Evolutionary conservation across 2,329 filamentous ascomycete species (phyloP).

Genomic region (Davidsoniella neocaledoniae): DNA sequence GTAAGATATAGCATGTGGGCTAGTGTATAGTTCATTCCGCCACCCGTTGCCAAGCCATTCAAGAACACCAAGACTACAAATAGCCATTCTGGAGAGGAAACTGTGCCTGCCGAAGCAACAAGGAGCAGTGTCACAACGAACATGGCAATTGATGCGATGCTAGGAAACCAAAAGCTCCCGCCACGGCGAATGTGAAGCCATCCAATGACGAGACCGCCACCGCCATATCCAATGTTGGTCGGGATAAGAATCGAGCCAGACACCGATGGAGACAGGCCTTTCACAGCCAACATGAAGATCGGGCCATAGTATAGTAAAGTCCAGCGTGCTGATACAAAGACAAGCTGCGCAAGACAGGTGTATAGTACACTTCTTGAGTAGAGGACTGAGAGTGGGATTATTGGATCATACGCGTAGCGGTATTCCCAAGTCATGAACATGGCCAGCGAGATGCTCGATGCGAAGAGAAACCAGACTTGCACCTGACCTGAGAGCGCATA

Average conservation of each 20-base stretch:
- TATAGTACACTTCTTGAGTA: constrained; percentile 53
- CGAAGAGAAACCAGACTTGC: constrained; percentile 37
- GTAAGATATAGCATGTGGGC: constrained; percentile 65
- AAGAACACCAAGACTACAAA: constrained; percentile 47
- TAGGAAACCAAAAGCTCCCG: constrained; percentile 56
- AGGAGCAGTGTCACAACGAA: constrained; percentile 44
- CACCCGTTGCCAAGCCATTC: constrained; percentile 59
- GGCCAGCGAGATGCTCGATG: constrained; percentile 35
- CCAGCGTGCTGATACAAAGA: constrained; percentile 71
- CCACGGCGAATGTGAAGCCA: constrained; percentile 57
- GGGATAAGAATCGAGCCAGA: constrained; percentile 65
- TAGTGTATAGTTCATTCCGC: constrained; percentile 62
- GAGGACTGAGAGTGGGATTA: constrained; percentile 57
- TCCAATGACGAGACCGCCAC: constrained; percentile 57
- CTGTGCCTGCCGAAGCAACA: constrained; percentile 37
- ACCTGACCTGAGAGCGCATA: constrained; percentile 52
- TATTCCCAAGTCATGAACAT: constrained; percentile 48
- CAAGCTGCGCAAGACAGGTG: constrained; percentile 57
- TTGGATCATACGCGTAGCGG: constrained; percentile 46
- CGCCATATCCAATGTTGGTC: constrained; percentile 63
- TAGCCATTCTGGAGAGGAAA: constrained; percentile 29
- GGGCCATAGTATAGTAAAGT: constrained; percentile 65
- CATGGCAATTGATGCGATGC: constrained; percentile 39
- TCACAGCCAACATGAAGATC: constrained; percentile 61
- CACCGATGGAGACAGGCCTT: constrained; percentile 48